A percentile compares a stretch with the other conserved stretches of the same genome.
These are phyloP conservation scores for Diplodia mutila DNA, from an alignment of 2,329 filamentous ascomycete species.

Conservation along the genomic window DNA sequence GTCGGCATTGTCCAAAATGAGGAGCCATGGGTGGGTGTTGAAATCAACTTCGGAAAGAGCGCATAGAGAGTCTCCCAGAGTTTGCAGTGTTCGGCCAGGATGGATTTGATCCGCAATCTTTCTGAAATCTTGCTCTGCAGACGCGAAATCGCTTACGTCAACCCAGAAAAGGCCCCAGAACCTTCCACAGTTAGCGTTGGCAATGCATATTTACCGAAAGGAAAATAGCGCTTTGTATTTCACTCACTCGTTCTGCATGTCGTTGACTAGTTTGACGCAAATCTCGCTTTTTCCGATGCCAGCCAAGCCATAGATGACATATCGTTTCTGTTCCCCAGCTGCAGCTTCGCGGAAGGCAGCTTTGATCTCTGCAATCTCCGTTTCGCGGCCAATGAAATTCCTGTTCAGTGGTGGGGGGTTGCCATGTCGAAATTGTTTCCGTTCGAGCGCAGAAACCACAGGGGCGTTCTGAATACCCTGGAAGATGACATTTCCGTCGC, in stretches of 20 bases:
- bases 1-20: slow-evolving; percentile 36
- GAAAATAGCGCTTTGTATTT: neutral
- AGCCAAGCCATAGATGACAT: slow-evolving; percentile 39
- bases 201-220: neutral
- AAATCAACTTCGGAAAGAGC: slow-evolving; percentile 10
- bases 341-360: neutral
- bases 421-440: neutral
- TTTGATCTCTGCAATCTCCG: neutral
- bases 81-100: neutral
- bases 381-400: neutral
- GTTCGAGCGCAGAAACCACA: neutral
- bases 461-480: neutral
- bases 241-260: slow-evolving; percentile 32
- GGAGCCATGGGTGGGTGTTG: slow-evolving; percentile 18
- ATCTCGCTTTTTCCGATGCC: slow-evolving; percentile 41
- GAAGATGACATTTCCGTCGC: neutral
- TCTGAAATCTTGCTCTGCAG: slow-evolving; percentile 33
- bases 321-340: slow-evolving; percentile 30
- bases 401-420: neutral
- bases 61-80: slow-evolving; percentile 29
- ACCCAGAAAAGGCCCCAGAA: slow-evolving; percentile 42
- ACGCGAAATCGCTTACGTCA: slow-evolving; percentile 32
- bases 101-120: slow-evolving; percentile 32
- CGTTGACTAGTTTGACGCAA: slow-evolving; percentile 34
- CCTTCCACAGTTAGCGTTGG: neutral